Percentiles rank a stretch among this genome's conserved stretches.
Evolutionary conservation across 805 yeast genomes (phyloP).

Genomic region (Kurtzmaniella fragi): DNA sequence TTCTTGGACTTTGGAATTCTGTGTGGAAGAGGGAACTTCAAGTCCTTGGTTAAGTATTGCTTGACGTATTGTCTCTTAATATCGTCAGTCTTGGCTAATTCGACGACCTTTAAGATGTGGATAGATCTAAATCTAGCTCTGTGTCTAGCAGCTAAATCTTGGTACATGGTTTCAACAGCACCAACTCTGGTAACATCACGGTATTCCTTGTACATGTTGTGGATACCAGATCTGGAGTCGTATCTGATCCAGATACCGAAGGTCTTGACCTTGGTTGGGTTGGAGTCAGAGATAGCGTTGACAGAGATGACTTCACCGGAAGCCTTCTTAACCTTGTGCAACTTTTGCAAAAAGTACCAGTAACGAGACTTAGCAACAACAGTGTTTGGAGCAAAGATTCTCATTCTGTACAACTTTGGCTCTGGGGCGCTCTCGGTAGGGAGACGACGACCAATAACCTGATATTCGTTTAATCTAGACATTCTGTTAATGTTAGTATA

Average conservation of each 20-base stretch:
- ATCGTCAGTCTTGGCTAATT: constrained; percentile 94
- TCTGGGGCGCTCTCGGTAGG: constrained; percentile 98
- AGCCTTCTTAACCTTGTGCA: constrained; percentile 99
- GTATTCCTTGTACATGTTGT: constrained; percentile 99
- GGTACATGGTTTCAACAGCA: constrained; percentile 98
- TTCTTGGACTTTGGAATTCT: constrained; percentile 89
- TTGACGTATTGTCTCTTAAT: constrained; percentile 99
- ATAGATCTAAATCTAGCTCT: constrained; percentile 99
- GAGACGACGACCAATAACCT: constrained; percentile 99
- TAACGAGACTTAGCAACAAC: constrained; percentile 99
- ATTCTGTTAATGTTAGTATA: constrained; percentile 32
- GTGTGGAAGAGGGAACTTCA: constrained; percentile 99
- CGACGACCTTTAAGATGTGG: constrained; percentile 99
- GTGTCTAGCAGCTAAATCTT: constrained; percentile 99
- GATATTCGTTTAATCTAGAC: constrained; percentile 99
- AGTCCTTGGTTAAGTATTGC: constrained; percentile 92
- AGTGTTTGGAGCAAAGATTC: constrained; percentile 98
- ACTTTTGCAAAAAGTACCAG: constrained; percentile 99
- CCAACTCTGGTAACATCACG: constrained; percentile 98
- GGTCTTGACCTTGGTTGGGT: constrained; percentile 99
- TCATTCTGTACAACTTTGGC: constrained; percentile 99
- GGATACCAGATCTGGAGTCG: constrained; percentile 99
- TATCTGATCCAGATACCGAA: constrained; percentile 99
- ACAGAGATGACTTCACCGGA: constrained; percentile 98
- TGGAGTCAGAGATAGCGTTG: constrained; percentile 86